phyloP scores from a whole-genome alignment of 2,329 filamentous ascomycete genomes.

The Chrysoporthe puriensis region DNA sequence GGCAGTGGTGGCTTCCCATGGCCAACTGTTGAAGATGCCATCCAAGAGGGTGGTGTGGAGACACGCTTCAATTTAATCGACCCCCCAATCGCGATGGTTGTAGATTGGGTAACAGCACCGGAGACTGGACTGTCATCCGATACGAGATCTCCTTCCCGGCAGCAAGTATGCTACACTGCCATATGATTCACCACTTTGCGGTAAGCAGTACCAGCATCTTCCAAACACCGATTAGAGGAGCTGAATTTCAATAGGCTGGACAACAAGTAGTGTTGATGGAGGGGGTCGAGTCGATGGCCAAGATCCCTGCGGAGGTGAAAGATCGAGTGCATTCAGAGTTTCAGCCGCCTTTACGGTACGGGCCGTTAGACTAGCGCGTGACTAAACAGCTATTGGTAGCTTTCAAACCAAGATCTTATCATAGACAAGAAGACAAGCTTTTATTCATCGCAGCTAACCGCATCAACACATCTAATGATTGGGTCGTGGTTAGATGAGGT shows the following conservation, averaged over 20 bases:
- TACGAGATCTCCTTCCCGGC: constrained; percentile 30
- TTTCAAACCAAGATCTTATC: background rate
- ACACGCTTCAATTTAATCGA: constrained; percentile 45
- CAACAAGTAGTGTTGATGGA: constrained; percentile 30
- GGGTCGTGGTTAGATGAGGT: no score
- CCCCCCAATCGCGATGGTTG: constrained; percentile 29
- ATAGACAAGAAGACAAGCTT: background rate
- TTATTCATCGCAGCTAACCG: background rate
- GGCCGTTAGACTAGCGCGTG: constrained; percentile 30
- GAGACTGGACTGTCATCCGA: constrained; percentile 29
- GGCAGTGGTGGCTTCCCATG: constrained; percentile 35
- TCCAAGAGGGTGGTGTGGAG: constrained; percentile 49
- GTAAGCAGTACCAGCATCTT: constrained; percentile 20
- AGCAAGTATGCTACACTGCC: constrained; percentile 30
- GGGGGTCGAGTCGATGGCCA: constrained; percentile 28
- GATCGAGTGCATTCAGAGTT: constrained; percentile 29
- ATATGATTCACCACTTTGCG: constrained; percentile 31
- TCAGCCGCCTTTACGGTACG: constrained; percentile 25
- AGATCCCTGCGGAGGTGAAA: constrained; percentile 29
- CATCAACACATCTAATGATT: no score
- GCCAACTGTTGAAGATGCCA: constrained; percentile 41
- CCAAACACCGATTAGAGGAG: background rate
- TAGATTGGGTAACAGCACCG: constrained; percentile 24
- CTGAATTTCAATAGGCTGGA: constrained; percentile 20
- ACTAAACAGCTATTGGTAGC: background rate